Conservation (phyloP, 148 eudicot genomes). For the Pharnaceum exiguum region DNA sequence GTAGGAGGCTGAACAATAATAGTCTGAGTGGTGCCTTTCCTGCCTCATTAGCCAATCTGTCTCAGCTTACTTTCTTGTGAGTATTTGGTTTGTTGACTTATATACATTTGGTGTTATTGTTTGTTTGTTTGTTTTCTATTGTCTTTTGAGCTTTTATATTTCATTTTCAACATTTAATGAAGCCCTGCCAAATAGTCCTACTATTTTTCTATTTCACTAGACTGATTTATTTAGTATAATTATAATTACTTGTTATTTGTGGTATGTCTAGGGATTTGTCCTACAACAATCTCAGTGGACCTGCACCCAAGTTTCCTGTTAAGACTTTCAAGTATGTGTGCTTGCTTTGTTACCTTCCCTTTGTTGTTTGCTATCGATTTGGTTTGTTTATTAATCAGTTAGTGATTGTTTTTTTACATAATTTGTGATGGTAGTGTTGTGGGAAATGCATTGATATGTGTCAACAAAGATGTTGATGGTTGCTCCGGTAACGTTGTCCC, state of each 20-base stretch:
- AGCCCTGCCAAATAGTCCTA: not conserved
- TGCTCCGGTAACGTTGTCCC: slow-evolving; percentile 58
- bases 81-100: slow-evolving; percentile 23
- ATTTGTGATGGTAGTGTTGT: slow-evolving; percentile 40
- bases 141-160: slow-evolving; percentile 13
- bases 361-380: not conserved
- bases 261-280: slow-evolving; percentile 80
- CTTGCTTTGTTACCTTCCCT: slow-evolving; percentile 8
- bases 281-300: slow-evolving; percentile 89
- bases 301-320: slow-evolving; percentile 75
- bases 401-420: slow-evolving; percentile 16
- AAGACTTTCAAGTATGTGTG: slow-evolving; percentile 75
- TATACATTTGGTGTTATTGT: slow-evolving; percentile 1
- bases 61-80: slow-evolving; percentile 95
- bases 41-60: slow-evolving; percentile 52
- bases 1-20: slow-evolving; percentile 87
- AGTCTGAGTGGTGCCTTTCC: slow-evolving; percentile 80
- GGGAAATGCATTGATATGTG: slow-evolving; percentile 80
- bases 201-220: too few relatives aligned
- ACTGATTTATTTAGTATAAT: slow-evolving; percentile 1
- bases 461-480: slow-evolving; percentile 51
- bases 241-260: not conserved
- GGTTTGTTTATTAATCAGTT: slow-evolving; percentile 1
- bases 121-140: slow-evolving; percentile 30
- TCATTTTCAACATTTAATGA: slow-evolving; percentile 15